Percentiles rank a stretch among this genome's conserved stretches.
phyloP scores from a whole-genome alignment of 2,329 filamentous ascomycete genomes.

The Claviceps quebecensis region DNA sequence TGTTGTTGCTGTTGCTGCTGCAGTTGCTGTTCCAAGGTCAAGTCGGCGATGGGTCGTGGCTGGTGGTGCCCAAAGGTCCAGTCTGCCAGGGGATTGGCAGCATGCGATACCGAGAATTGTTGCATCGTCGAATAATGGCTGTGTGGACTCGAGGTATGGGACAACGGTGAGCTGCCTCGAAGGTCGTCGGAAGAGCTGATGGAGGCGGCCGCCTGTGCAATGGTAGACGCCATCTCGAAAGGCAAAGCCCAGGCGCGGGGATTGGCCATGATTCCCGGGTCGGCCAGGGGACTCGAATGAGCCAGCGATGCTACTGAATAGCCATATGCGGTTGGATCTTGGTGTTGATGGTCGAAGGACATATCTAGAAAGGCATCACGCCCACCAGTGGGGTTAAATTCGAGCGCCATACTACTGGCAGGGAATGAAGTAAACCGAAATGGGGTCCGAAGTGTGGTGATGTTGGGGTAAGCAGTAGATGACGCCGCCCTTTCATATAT shows the following conservation, averaged over 20 bases:
- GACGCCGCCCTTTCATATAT: slow-evolving; percentile 31
- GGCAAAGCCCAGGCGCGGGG: slow-evolving; percentile 35
- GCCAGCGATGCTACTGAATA: slow-evolving; percentile 9
- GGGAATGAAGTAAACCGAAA: slow-evolving; percentile 20
- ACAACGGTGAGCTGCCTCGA: slow-evolving; percentile 34
- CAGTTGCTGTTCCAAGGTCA: slow-evolving; percentile 44
- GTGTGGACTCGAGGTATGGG: slow-evolving; percentile 36
- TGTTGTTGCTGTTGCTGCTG: slow-evolving; percentile 24
- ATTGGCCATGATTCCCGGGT: slow-evolving; percentile 22
- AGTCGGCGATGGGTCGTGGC: slow-evolving; percentile 38
- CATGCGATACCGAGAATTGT: slow-evolving; percentile 39
- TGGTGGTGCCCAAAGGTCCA: slow-evolving; percentile 47
- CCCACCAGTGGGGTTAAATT: slow-evolving; percentile 41
- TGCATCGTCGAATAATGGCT: slow-evolving; percentile 36
- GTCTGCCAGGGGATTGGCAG: slow-evolving; percentile 41
- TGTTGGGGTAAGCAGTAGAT: slow-evolving; percentile 23
- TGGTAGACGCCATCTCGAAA: slow-evolving; percentile 35
- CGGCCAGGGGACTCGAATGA: slow-evolving; percentile 19
- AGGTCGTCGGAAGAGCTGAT: slow-evolving; percentile 33
- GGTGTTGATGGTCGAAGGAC: slow-evolving; percentile 43
- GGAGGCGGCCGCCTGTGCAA: slow-evolving; percentile 30
- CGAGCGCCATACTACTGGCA: slow-evolving; percentile 39
- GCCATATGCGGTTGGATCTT: slow-evolving; percentile 34
- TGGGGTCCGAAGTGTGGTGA: slow-evolving; percentile 16
- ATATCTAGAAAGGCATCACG: slow-evolving; percentile 48